phyloP scores from a whole-genome alignment of 495 filamentous ascomycete genomes.

The Xylaria sp. region DNA sequence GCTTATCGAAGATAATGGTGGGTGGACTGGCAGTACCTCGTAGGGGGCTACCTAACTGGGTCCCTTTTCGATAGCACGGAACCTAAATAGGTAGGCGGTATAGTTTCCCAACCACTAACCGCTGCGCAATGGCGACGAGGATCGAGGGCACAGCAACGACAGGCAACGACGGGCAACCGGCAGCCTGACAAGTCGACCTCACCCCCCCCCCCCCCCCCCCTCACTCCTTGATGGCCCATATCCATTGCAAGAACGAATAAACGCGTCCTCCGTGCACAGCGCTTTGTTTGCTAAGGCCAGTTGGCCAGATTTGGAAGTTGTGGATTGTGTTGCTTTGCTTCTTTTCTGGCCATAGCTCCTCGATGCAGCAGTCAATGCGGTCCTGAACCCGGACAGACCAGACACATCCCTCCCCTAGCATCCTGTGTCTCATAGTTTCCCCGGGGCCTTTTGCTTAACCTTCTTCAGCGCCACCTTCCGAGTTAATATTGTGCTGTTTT shows the following conservation, averaged over 20 bases:
- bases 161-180: neutral
- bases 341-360: conserved; percentile 7
- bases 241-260: conserved; percentile 15
- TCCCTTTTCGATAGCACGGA: too few species aligned
- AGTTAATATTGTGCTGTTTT: neutral
- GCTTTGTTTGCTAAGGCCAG: conserved; percentile 7
- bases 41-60: too few species aligned
- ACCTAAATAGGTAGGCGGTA: conserved; percentile 38
- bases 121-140: conserved; percentile 20
- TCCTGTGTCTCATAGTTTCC: neutral
- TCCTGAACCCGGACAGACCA: neutral
- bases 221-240: neutral
- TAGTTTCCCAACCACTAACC: conserved; percentile 31
- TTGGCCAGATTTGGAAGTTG: neutral
- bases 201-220: neutral
- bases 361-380: neutral
- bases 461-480: neutral
- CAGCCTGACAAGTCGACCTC: neutral
- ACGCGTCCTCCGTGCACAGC: neutral
- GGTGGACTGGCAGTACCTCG: neutral
- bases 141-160: neutral
- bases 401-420: neutral
- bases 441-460: neutral
- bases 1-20: conserved; percentile 24
- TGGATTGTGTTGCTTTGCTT: neutral